These are phyloP conservation scores for Boletellus ananas DNA, from an alignment of 768 basidiomycete genomes.

Conservation along the genomic window DNA sequence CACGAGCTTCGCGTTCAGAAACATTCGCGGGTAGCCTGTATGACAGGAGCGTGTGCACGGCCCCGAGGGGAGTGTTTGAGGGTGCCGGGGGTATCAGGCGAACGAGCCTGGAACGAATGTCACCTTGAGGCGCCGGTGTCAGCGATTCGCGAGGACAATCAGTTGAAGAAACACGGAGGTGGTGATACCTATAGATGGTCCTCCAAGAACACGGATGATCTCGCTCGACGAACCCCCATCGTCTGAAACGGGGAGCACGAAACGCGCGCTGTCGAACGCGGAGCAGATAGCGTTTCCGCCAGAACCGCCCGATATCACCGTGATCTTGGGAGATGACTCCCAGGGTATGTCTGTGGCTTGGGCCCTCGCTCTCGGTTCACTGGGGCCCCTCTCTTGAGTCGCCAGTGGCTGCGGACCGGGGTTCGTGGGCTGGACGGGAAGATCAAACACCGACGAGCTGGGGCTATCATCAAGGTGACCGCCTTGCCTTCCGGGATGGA, in stretches of 20 bases:
- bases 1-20: constrained; percentile 73
- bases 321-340: constrained; percentile 40
- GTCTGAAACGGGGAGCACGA: constrained; percentile 90
- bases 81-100: constrained; percentile 75
- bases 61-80: constrained; percentile 57
- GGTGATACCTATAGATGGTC: constrained; percentile 71
- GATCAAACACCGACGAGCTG: constrained; percentile 72
- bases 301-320: constrained; percentile 91
- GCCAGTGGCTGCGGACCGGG: constrained; percentile 18
- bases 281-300: constrained; percentile 90
- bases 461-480: constrained; percentile 43
- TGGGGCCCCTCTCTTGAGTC: constrained; percentile 8
- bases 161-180: constrained; percentile 7
- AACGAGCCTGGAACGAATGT: constrained; percentile 84
- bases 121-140: constrained; percentile 45
- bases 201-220: constrained; percentile 87
- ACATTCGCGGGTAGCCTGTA: constrained; percentile 70
- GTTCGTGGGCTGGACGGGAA: constrained; percentile 46
- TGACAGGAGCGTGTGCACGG: constrained; percentile 73
- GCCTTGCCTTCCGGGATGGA: constrained; percentile 6
- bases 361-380: background rate
- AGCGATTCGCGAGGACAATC: constrained; percentile 10
- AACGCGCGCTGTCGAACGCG: constrained; percentile 74
- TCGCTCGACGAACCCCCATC: constrained; percentile 95
- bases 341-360: constrained; percentile 4